Evolutionary conservation across 2,329 filamentous ascomycete species (phyloP).

Genomic region (Sclerotinia subarctica): DNA sequence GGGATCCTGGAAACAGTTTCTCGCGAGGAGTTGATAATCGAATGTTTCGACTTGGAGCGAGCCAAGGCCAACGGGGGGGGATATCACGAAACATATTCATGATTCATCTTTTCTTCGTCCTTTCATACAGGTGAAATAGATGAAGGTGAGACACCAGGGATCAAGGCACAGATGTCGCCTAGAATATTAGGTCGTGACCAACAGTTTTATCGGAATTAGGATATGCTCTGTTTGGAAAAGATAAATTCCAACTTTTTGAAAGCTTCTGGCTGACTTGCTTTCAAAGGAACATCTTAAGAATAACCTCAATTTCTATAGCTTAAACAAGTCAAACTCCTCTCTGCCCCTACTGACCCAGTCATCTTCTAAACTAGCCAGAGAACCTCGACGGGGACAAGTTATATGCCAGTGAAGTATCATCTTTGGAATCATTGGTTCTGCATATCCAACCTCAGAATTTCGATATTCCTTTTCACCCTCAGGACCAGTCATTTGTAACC

Average conservation of each 20-base stretch:
- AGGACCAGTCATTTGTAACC: constrained; percentile 13
- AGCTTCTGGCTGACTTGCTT: background rate
- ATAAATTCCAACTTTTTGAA: background rate
- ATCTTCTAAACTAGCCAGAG: constrained; percentile 1
- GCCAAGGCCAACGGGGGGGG: too few relatives aligned
- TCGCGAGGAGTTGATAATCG: too few relatives aligned
- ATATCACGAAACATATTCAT: too few relatives aligned
- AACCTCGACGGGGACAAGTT: constrained; percentile 7
- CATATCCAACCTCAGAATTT: background rate
- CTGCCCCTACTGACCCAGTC: constrained; percentile 8
- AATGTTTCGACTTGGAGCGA: too few relatives aligned
- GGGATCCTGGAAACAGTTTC: too few relatives aligned
- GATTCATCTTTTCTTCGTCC: too few relatives aligned
- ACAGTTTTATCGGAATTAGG: background rate
- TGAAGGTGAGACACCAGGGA: background rate
- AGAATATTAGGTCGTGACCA: background rate
- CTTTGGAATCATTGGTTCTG: constrained; percentile 11
- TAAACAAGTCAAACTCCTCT: constrained; percentile 26
- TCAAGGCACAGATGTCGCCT: background rate
- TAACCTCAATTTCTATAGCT: constrained; percentile 22
- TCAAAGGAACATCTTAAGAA: background rate
- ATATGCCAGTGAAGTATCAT: constrained; percentile 15
- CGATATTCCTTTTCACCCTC: background rate
- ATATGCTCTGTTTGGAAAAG: background rate
- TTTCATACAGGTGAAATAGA: background rate